Conservation (phyloP, 345 rosid species). For the Garcia nutans region DNA sequence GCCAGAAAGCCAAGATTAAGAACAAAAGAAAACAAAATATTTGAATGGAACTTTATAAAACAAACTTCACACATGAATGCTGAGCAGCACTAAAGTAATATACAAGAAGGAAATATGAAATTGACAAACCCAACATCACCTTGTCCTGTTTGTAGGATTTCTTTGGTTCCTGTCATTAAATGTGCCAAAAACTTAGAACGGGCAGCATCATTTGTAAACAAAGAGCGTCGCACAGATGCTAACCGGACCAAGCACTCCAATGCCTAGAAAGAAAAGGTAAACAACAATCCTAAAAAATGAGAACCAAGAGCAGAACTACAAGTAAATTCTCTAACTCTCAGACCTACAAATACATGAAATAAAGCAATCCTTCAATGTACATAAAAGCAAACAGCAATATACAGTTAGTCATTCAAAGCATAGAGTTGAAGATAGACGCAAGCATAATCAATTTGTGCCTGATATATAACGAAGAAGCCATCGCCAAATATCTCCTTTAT, state of each 20-base stretch:
- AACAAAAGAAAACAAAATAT: background rate
- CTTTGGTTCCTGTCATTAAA: slow-evolving; percentile 93
- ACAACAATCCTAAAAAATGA: slow-evolving; percentile 8
- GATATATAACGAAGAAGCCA: background rate
- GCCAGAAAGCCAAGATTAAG: background rate
- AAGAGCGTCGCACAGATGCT: slow-evolving; percentile 91
- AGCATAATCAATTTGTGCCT: background rate
- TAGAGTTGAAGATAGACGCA: background rate
- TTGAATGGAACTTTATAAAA: background rate
- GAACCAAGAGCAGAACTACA: slow-evolving; percentile 10
- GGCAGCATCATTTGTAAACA: slow-evolving; percentile 81
- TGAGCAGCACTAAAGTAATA: background rate
- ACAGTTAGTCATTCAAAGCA: background rate
- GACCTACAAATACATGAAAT: background rate
- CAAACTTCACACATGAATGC: background rate
- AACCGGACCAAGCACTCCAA: slow-evolving; percentile 97
- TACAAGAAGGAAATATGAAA: slow-evolving; percentile 2
- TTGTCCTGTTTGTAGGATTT: slow-evolving; percentile 88
- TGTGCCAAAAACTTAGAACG: slow-evolving; percentile 91
- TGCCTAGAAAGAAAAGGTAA: slow-evolving; percentile 52
- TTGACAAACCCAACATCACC: slow-evolving; percentile 38
- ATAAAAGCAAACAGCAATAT: background rate
- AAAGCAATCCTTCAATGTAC: background rate
- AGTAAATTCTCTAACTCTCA: slow-evolving; percentile 2
- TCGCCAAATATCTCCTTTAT: background rate